phyloP scores from a whole-genome alignment of 2,329 filamentous ascomycete species.

The Pseudogymnoascus sp. region DNA sequence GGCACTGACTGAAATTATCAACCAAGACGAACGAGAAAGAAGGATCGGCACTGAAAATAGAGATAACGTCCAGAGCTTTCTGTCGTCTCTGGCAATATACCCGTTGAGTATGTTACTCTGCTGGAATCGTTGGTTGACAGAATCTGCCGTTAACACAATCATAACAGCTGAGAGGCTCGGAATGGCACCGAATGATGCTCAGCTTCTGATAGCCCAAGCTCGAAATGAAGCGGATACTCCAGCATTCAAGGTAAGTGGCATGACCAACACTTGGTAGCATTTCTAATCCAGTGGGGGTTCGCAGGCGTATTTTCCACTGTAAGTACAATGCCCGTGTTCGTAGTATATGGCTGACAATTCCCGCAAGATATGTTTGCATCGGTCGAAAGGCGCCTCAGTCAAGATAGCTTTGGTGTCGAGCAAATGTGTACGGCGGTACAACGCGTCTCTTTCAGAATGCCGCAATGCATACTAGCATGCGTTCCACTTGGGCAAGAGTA shows the following conservation, averaged over 20 bases:
- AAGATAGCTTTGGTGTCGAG: neutral
- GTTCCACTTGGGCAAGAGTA: neutral
- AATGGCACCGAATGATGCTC: conserved; percentile 50
- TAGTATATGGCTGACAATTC: conserved; percentile 11
- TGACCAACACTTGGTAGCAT: neutral
- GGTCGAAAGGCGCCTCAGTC: conserved; percentile 45
- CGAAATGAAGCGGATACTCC: conserved; percentile 45
- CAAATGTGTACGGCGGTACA: neutral
- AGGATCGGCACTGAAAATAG: conserved; percentile 47
- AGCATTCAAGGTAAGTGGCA: conserved; percentile 44
- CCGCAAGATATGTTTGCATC: conserved; percentile 52
- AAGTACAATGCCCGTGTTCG: conserved; percentile 28
- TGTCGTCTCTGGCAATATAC: conserved; percentile 49
- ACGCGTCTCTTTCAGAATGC: neutral
- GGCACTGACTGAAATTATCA: neutral
- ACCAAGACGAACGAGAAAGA: conserved; percentile 41
- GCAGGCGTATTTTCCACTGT: conserved; percentile 54
- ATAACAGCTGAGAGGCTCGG: conserved; percentile 29
- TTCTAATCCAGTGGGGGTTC: neutral
- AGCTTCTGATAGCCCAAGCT: conserved; percentile 49
- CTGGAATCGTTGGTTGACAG: conserved; percentile 10
- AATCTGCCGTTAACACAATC: neutral
- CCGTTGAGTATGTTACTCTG: conserved; percentile 38
- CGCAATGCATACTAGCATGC: neutral
- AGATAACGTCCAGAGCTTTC: conserved; percentile 45